Evolutionary conservation across 2,329 filamentous ascomycete species (phyloP).

Genomic region (Neonectria hederae): DNA sequence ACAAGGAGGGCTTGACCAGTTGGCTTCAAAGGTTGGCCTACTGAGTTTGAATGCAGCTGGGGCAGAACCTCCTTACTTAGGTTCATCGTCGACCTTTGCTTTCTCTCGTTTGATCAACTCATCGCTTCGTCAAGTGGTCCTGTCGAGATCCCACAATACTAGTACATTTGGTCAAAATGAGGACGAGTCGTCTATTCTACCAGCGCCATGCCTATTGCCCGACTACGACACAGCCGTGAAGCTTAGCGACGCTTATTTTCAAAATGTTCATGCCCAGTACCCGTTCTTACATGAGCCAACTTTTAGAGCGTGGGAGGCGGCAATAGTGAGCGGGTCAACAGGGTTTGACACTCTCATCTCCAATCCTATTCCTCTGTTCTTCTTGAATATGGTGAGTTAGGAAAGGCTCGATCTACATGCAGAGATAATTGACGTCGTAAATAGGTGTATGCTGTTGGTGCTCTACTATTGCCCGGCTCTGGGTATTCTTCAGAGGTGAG

Average conservation of each 20-base stretch:
- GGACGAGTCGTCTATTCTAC: background rate
- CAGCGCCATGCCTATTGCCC: slow-evolving; percentile 17
- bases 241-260: slow-evolving; percentile 47
- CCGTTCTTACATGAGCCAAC: slow-evolving; percentile 50
- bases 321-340: slow-evolving; percentile 26
- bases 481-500: slow-evolving; percentile 25
- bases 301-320: slow-evolving; percentile 44
- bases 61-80: slow-evolving; percentile 43
- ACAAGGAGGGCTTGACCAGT: slow-evolving; percentile 14
- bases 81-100: slow-evolving; percentile 43
- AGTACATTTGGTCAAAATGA: background rate
- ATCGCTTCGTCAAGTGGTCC: slow-evolving; percentile 17
- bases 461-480: slow-evolving; percentile 15
- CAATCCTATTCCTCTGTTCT: slow-evolving; percentile 6
- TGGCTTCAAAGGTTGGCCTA: slow-evolving; percentile 32
- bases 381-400: slow-evolving; percentile 23
- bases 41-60: slow-evolving; percentile 28
- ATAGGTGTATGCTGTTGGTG: slow-evolving; percentile 32
- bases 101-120: slow-evolving; percentile 40
- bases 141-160: background rate
- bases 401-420: background rate
- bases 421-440: background rate
- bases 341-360: background rate
- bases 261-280: slow-evolving; percentile 51
- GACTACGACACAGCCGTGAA: slow-evolving; percentile 13